phyloP scores from a whole-genome alignment of 164 flowering plant genomes.

The Cinnamomum micranthum region DNA sequence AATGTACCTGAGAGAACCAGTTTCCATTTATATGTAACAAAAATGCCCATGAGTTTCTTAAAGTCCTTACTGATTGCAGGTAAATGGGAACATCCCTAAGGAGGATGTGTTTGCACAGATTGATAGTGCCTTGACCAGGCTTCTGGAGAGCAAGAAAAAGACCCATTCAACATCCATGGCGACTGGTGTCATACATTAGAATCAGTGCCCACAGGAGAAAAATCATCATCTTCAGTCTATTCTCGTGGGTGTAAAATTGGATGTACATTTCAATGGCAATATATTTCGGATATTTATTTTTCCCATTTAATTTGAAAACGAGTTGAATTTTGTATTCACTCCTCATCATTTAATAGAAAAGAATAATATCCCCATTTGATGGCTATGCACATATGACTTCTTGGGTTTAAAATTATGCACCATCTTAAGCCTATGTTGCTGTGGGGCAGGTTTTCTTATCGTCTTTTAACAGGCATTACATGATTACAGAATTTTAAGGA shows the following conservation, averaged over 20 bases:
- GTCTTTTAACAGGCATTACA: no score
- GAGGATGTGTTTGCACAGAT: slow-evolving; percentile 63
- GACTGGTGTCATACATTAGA: slow-evolving; percentile 1
- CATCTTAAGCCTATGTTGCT: no score
- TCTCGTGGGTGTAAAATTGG: neutral
- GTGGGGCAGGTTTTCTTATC: no score
- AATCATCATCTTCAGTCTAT: neutral
- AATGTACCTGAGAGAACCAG: no score
- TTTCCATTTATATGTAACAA: no score
- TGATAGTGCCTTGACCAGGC: slow-evolving; percentile 36
- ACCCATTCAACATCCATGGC: slow-evolving; percentile 8
- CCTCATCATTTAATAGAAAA: no score
- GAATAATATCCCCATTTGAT: no score
- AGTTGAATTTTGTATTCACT: no score
- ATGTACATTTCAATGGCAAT: neutral
- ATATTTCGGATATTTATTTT: neutral
- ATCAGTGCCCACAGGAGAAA: neutral
- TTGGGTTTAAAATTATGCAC: no score
- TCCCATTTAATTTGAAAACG: neutral
- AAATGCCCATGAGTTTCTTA: neutral
- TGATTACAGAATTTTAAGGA: no score
- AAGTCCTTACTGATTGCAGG: slow-evolving; percentile 34
- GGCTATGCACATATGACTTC: no score
- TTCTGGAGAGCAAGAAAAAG: slow-evolving; percentile 24
- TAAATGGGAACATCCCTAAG: slow-evolving; percentile 50